Conservation (phyloP, 306 rosid genomes). For the Psophocarpus tetragonolobus region DNA sequence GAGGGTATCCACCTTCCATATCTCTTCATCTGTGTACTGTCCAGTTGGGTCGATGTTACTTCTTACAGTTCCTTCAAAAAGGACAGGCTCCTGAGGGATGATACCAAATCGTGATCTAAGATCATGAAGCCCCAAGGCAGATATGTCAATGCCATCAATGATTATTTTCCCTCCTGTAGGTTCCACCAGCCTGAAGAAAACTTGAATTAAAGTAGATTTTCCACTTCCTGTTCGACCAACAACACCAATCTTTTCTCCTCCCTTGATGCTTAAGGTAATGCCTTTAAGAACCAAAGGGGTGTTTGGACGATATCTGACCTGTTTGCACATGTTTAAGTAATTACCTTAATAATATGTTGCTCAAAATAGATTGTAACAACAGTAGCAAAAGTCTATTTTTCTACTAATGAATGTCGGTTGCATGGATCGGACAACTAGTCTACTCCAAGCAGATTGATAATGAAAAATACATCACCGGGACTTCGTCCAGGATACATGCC, state of each 20-base stretch:
- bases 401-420: too few relatives aligned
- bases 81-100: slow-evolving; percentile 99
- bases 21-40: slow-evolving; percentile 77
- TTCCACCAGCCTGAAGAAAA: slow-evolving; percentile 92
- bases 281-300: slow-evolving; percentile 95
- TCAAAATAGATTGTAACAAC: not conserved
- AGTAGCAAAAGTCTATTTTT: too few relatives aligned
- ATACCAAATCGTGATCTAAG: slow-evolving; percentile 90
- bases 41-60: slow-evolving; percentile 83
- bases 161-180: slow-evolving; percentile 86
- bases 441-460: not conserved
- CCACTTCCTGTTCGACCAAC: slow-evolving; percentile 98
- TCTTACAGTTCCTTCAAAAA: slow-evolving; percentile 93
- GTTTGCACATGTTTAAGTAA: slow-evolving; percentile 32
- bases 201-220: slow-evolving; percentile 92
- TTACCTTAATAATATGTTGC: not conserved
- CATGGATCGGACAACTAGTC: too few relatives aligned
- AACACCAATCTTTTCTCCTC: slow-evolving; percentile 91
- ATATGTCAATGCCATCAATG: slow-evolving; percentile 79
- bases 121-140: slow-evolving; percentile 82
- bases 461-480: not conserved
- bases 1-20: slow-evolving; percentile 74
- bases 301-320: slow-evolving; percentile 90
- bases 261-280: slow-evolving; percentile 69
- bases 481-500: not conserved